Evolutionary conservation across 345 rosid species (phyloP).

Genomic region (Sisymbrium irio): DNA sequence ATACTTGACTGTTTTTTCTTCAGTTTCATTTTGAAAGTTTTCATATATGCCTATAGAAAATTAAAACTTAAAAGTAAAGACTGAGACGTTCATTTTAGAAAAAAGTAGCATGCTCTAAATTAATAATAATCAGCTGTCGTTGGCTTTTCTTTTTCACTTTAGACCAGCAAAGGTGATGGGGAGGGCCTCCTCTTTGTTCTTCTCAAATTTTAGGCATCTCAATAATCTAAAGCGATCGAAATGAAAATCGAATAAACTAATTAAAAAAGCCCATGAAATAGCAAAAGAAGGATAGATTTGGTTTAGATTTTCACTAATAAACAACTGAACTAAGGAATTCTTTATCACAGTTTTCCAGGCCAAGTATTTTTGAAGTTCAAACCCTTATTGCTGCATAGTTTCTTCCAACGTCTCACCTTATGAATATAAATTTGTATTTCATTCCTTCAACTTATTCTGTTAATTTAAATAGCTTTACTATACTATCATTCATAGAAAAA

Average conservation of each 20-base stretch:
- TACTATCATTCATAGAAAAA: neutral
- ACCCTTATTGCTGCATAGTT: neutral
- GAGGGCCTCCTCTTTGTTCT: conserved; percentile 30
- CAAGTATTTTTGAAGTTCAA: conserved; percentile 19
- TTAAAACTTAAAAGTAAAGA: conserved; percentile 25
- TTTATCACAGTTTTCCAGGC: conserved; percentile 30
- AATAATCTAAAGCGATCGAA: conserved; percentile 3
- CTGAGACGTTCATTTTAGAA: conserved; percentile 16
- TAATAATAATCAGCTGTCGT: conserved; percentile 9
- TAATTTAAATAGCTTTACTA: neutral
- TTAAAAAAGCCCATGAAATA: conserved; percentile 32
- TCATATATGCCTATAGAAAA: conserved; percentile 4
- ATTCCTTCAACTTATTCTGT: neutral
- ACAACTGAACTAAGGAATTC: neutral
- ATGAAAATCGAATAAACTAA: conserved; percentile 18
- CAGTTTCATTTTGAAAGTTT: neutral
- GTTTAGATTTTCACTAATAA: conserved; percentile 16
- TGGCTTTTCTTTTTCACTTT: conserved; percentile 38
- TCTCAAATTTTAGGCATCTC: conserved; percentile 18
- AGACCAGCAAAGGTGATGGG: conserved; percentile 33
- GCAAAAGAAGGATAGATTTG: conserved; percentile 25
- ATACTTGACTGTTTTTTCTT: neutral
- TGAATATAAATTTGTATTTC: neutral
- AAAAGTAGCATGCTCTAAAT: conserved; percentile 26
- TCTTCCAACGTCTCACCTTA: neutral